A percentile compares a stretch with the other conserved stretches of the same genome.
These are phyloP conservation scores for Rhodotorula diobovata DNA, from an alignment of 768 basidiomycete genomes.

Conservation along the genomic window DNA sequence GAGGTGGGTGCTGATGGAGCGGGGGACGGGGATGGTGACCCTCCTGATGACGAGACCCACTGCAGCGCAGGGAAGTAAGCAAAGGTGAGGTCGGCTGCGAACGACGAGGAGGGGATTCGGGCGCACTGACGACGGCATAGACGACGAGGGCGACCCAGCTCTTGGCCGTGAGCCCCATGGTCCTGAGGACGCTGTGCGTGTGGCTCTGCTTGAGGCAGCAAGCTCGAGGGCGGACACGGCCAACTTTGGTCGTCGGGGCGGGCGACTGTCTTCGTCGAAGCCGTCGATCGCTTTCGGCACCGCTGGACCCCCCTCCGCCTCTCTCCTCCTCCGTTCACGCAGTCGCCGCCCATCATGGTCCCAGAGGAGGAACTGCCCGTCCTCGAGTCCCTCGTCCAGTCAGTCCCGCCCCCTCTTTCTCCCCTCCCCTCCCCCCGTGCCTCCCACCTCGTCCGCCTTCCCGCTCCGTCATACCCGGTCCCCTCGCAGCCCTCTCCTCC, in stretches of 20 bases:
- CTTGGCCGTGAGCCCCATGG: background rate
- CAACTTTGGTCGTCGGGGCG: background rate
- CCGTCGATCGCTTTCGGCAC: background rate
- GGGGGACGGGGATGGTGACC: slow-evolving; percentile 25
- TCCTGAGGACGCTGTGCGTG: too few species aligned
- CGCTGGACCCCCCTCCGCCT: background rate
- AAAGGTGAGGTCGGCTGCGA: background rate
- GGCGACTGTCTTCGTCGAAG: background rate
- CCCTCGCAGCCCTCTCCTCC: background rate
- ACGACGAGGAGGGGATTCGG: background rate
- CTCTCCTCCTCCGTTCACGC: background rate
- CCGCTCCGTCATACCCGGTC: background rate
- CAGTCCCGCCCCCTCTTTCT: slow-evolving; percentile 25
- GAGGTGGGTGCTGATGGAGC: background rate
- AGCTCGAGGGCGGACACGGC: too few species aligned
- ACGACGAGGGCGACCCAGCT: slow-evolving; percentile 9
- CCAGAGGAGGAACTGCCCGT: slow-evolving; percentile 70
- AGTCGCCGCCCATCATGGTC: slow-evolving; percentile 4
- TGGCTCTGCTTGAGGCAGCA: background rate
- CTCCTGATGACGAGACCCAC: slow-evolving; percentile 37
- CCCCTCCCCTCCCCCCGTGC: background rate
- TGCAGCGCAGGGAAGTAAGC: background rate
- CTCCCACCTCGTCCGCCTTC: background rate
- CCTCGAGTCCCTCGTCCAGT: slow-evolving; percentile 92
- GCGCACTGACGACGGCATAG: slow-evolving; percentile 15